Base-by-base conservation (phyloP, 75 land plant species). In the Ceratopteris richardii region DNA sequence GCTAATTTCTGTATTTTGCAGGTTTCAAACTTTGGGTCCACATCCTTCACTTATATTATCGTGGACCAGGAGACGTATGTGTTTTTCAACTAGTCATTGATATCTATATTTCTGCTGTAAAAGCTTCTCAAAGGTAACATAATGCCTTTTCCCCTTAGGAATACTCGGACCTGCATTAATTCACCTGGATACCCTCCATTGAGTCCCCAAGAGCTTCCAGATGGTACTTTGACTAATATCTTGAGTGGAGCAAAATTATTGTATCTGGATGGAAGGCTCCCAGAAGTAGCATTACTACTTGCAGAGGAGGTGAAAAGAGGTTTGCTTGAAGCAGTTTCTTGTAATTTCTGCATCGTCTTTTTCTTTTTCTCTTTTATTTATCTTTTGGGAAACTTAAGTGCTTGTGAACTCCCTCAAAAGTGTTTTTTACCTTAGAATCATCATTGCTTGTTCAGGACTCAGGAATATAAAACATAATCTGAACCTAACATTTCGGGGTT, bases 31-130 rank as follows among this genome's bases (percentile, higher is more conserved):
- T 77, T 58, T 39, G 97, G 97, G 9, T 81, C 80, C 65, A 81
- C 97, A 57, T 85, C 88, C 57, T 84, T 91, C 55, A 87, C 97
- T 3, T 91, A 84, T 70, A 52, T 91, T 18, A 91, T 91, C 59
- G 88, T 87, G 23, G 97, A 91, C 61, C 69, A 51, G 47, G 68
- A 87, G 64, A 91, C 72, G 97, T 91, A 61, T 79, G 88, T 29
- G 47, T 40, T 31, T 44, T 29, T 58, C 19, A 17, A n/a, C n/a
- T n/a, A n/a, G n/a, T 39, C 54, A 40, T 10, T 46, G 21, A 31
- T 50, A 1, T 18, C 33, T 16, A 16, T 1, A 27, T 57, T 29
- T 1, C 47, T 26, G 51, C 50, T 29, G 28, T 67, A 51, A 10
- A 51, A 20, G 25, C 41, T 22, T 58, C 13, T 3, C 41, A 1